A percentile compares a stretch with the other conserved stretches of the same genome.
Evolutionary conservation across 2,329 filamentous ascomycete species (phyloP).

Genomic region (Clathrospora elynae): DNA sequence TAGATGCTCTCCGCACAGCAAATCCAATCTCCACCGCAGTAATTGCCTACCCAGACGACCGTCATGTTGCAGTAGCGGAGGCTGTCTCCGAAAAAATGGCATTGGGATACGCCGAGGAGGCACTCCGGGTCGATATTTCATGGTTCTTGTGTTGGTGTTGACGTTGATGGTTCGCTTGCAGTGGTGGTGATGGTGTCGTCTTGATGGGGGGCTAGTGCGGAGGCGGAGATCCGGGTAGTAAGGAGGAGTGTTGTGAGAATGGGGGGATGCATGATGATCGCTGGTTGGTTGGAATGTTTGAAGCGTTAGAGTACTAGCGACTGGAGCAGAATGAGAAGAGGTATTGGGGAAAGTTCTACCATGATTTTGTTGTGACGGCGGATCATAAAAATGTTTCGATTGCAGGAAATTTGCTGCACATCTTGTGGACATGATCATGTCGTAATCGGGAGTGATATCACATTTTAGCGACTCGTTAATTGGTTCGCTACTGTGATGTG

Average conservation of each 20-base stretch:
- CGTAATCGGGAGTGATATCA: too few relatives aligned
- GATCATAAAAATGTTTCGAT: too few relatives aligned
- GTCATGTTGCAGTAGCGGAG: slow-evolving; percentile 1
- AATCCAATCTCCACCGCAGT: slow-evolving; percentile 1
- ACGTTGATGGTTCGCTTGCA: neutral
- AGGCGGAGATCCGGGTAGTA: neutral
- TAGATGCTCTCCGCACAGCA: slow-evolving; percentile 3
- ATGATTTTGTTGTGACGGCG: too few relatives aligned
- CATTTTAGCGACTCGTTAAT: too few relatives aligned
- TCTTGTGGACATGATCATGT: too few relatives aligned
- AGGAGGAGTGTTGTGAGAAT: neutral
- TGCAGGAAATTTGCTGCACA: too few relatives aligned
- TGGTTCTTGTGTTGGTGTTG: neutral
- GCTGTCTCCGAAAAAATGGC: neutral
- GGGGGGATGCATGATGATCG: neutral
- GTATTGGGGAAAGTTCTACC: too few relatives aligned
- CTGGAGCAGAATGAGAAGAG: too few relatives aligned
- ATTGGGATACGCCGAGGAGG: neutral
- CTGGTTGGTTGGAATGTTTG: too few relatives aligned
- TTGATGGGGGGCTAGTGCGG: neutral
- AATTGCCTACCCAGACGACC: neutral
- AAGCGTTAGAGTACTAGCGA: too few relatives aligned
- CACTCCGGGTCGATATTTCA: slow-evolving; percentile 1
- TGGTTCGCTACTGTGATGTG: too few relatives aligned
- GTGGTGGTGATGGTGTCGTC: neutral